These are phyloP conservation scores for Mycena alexandri DNA, from an alignment of 768 basidiomycete genomes.

Conservation along the genomic window DNA sequence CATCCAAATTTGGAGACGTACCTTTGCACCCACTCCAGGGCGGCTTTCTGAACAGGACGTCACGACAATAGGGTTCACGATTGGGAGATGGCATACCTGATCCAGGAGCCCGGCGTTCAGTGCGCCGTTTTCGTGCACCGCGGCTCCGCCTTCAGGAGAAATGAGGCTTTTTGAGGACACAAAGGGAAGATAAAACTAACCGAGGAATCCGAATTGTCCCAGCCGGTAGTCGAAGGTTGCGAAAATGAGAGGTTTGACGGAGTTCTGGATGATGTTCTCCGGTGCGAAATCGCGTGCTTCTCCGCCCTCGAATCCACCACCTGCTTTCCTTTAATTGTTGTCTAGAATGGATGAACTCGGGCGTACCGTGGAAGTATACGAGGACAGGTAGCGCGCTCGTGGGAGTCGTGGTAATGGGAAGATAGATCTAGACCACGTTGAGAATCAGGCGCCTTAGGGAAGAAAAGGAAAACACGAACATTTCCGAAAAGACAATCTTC, in stretches of 20 bases:
- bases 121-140: conserved; percentile 46
- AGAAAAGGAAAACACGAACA: conserved; percentile 38
- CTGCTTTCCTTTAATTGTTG: conserved; percentile 37
- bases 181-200: conserved; percentile 31
- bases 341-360: not conserved
- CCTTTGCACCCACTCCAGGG: conserved; percentile 53
- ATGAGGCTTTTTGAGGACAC: not conserved
- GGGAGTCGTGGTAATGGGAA: conserved; percentile 31
- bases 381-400: conserved; percentile 46
- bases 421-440: conserved; percentile 27
- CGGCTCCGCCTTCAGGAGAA: conserved; percentile 46
- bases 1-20: conserved; percentile 53
- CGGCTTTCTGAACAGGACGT: conserved; percentile 44
- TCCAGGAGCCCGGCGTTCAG: conserved; percentile 55
- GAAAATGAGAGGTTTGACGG: conserved; percentile 52
- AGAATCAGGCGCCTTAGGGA: not conserved
- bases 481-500: conserved; percentile 62
- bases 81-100: conserved; percentile 19
- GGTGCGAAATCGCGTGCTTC: conserved; percentile 48
- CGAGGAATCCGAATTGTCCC: conserved; percentile 57
- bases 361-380: conserved; percentile 57
- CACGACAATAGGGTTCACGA: not conserved
- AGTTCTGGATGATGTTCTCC: conserved; percentile 47
- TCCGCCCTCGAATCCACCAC: conserved; percentile 58
- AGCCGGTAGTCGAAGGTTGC: conserved; percentile 58